These are phyloP conservation scores for Sporisorium graminicola DNA, from an alignment of 1,284 basidiomycete genomes.

Conservation along the genomic window DNA sequence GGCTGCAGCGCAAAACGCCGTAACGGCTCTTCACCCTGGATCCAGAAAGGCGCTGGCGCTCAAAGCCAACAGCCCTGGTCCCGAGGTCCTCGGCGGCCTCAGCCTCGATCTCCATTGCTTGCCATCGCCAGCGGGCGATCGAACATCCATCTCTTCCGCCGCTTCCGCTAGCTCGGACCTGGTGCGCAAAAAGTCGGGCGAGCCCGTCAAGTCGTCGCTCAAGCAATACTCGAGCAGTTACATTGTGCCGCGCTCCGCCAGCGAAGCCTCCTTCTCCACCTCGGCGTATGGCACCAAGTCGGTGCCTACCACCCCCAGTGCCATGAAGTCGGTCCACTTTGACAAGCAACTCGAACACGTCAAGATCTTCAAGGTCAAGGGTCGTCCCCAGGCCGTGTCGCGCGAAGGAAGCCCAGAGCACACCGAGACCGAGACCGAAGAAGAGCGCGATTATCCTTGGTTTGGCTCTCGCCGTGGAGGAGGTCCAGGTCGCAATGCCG, in stretches of 20 bases:
- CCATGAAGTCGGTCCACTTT: conserved; percentile 89
- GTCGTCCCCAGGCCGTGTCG: conserved; percentile 91
- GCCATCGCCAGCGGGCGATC: conserved; percentile 51
- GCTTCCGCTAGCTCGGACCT: conserved; percentile 67
- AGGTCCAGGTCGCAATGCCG: conserved; percentile 18
- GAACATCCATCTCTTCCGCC: conserved; percentile 39
- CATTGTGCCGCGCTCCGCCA: conserved; percentile 70
- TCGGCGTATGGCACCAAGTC: conserved; percentile 53
- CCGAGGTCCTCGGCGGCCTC: conserved; percentile 55
- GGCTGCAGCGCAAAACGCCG: conserved; percentile 12
- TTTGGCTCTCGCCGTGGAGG: conserved; percentile 47
- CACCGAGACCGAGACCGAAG: conserved; percentile 82
- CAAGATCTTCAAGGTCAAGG: conserved; percentile 91
- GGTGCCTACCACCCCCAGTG: conserved; percentile 75
- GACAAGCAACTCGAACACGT: conserved; percentile 87
- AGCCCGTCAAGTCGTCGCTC: conserved; percentile 90
- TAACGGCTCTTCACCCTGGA: conserved; percentile 45
- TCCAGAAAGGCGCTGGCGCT: conserved; percentile 59
- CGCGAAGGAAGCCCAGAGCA: conserved; percentile 89
- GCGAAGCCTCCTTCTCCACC: conserved; percentile 68
- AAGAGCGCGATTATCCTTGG: conserved; percentile 69
- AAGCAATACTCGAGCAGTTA: conserved; percentile 75
- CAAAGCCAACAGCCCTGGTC: conserved; percentile 50
- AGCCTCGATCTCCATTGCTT: conserved; percentile 61
- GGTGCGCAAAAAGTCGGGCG: conserved; percentile 89